Conservation (phyloP, 2,329 filamentous ascomycete genomes). For the Cryphonectria parasitica region DNA sequence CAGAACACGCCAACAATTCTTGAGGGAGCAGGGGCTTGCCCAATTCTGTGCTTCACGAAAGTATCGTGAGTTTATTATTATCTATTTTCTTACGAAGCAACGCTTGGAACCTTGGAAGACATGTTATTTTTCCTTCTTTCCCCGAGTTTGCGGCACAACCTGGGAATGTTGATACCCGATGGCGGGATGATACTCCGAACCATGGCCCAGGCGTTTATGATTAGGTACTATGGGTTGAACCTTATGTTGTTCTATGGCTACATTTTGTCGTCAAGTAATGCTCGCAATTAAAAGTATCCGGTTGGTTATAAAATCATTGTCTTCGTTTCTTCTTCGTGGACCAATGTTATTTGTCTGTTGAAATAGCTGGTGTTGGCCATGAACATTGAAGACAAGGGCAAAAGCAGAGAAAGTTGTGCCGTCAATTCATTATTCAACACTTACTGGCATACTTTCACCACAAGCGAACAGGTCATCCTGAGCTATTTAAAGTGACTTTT, state of each 20-base stretch:
- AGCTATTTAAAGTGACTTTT: background rate
- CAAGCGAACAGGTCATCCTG: background rate
- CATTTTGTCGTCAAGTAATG: background rate
- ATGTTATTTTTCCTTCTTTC: background rate
- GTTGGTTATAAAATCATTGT: background rate
- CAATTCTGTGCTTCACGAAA: background rate
- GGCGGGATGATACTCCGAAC: background rate
- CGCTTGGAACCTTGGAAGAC: background rate
- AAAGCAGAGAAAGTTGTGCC: background rate
- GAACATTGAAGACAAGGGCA: no score
- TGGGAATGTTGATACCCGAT: conserved; percentile 17
- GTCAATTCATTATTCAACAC: background rate
- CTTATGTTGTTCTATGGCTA: background rate
- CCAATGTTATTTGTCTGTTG: background rate
- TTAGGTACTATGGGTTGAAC: background rate
- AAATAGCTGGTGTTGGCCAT: background rate
- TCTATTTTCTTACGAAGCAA: background rate
- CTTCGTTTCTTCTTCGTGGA: no score
- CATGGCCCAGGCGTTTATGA: background rate
- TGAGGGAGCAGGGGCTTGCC: background rate
- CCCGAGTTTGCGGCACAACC: background rate
- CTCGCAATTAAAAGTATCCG: background rate
- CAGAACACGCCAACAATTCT: background rate
- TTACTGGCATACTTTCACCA: background rate
- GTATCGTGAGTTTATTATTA: background rate